A percentile compares a stretch with the other conserved stretches of the same genome.
Evolutionary conservation across 2,329 filamentous ascomycete genomes (phyloP).

Genomic region (Amesomyces nigricolor): DNA sequence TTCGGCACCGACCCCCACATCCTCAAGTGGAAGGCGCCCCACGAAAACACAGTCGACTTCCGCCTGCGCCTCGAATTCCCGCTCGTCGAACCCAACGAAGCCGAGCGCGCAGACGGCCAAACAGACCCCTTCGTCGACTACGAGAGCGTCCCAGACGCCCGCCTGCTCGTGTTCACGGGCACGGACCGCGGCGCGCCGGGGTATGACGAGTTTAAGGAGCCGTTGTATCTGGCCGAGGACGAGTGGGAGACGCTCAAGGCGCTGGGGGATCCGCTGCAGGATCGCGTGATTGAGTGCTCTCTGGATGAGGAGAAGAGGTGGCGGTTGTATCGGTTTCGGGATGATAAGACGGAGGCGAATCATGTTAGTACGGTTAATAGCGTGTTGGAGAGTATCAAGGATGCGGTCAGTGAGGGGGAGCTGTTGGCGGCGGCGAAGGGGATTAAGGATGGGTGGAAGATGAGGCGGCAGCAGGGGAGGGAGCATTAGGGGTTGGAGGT

Average conservation of each 20-base stretch:
- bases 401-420: constrained; percentile 78
- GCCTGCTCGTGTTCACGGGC: constrained; percentile 65
- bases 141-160: constrained; percentile 67
- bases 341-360: constrained; percentile 89
- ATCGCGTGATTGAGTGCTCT: constrained; percentile 84
- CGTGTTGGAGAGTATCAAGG: constrained; percentile 83
- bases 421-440: constrained; percentile 60
- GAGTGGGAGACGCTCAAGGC: constrained; percentile 83
- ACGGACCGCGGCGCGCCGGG: constrained; percentile 43
- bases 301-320: constrained; percentile 70
- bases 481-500: constrained; percentile 15
- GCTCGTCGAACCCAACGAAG: constrained; percentile 58
- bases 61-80: constrained; percentile 74
- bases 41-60: constrained; percentile 95
- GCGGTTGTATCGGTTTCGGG: constrained; percentile 83
- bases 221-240: constrained; percentile 61
- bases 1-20: constrained; percentile 90
- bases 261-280: constrained; percentile 69
- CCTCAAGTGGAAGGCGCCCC: constrained; percentile 93
- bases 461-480: constrained; percentile 39
- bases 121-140: constrained; percentile 67
- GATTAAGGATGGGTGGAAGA: constrained; percentile 81
- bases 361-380: constrained; percentile 78
- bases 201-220: constrained; percentile 58
- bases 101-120: constrained; percentile 61